A percentile compares a stretch with the other conserved stretches of the same genome.
phyloP scores from a whole-genome alignment of 1,284 basidiomycete species.

The Athelia psychrophila region DNA sequence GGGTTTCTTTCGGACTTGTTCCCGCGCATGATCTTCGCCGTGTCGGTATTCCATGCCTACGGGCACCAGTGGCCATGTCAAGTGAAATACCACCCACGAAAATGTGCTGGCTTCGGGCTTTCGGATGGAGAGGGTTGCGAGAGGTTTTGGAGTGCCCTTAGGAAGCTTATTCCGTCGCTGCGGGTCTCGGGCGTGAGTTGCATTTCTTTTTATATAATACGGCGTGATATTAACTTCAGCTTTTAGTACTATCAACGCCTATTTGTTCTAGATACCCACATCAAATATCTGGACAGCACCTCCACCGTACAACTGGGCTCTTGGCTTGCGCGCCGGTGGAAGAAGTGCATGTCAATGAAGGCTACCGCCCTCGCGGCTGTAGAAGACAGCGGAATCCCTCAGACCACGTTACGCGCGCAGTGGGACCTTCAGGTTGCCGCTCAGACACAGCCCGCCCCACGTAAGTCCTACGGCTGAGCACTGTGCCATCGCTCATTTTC shows the following conservation, averaged over 20 bases:
- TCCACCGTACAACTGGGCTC: slow-evolving; percentile 9
- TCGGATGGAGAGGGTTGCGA: slow-evolving; percentile 34
- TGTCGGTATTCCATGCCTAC: slow-evolving; percentile 31
- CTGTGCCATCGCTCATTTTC: background rate
- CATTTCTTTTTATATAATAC: background rate
- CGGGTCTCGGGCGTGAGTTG: slow-evolving; percentile 24
- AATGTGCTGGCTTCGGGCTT: slow-evolving; percentile 25
- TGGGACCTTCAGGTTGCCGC: slow-evolving; percentile 13
- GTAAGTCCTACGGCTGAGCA: slow-evolving; percentile 6
- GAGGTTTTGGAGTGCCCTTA: slow-evolving; percentile 29
- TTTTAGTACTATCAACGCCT: slow-evolving; percentile 17
- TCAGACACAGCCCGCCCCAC: slow-evolving; percentile 12
- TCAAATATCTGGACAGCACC: slow-evolving; percentile 13
- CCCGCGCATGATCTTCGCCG: slow-evolving; percentile 19
- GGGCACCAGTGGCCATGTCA: slow-evolving; percentile 33
- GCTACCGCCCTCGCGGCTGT: slow-evolving; percentile 5
- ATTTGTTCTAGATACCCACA: slow-evolving; percentile 21
- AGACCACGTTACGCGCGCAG: slow-evolving; percentile 8
- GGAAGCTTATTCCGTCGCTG: slow-evolving; percentile 19
- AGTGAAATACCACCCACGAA: slow-evolving; percentile 26
- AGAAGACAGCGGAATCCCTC: background rate
- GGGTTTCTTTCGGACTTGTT: slow-evolving; percentile 18
- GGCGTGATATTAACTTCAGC: background rate
- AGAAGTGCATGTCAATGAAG: slow-evolving; percentile 4
- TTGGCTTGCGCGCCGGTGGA: slow-evolving; percentile 11